Conservation (phyloP, 2,329 filamentous ascomycete species). For the Aspergillus cejpii region DNA sequence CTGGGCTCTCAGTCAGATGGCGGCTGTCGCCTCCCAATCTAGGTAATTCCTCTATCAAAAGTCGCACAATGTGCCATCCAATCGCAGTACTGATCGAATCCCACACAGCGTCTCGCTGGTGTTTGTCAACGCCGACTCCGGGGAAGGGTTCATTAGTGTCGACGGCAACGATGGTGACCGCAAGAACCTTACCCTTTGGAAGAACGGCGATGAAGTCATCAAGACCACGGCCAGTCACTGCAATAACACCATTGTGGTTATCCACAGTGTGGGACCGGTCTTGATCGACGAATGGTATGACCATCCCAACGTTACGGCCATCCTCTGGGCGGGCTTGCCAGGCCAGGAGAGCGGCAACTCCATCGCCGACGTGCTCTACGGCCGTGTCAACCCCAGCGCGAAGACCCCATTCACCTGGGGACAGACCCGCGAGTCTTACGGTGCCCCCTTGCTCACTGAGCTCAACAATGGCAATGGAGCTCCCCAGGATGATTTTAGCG, state of each 20-base stretch:
- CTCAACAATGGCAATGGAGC: conserved; percentile 52
- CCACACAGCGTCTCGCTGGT: conserved; percentile 55
- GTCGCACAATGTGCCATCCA: no score
- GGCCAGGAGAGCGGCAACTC: conserved; percentile 71
- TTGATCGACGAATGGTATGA: conserved; percentile 58
- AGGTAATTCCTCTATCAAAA: conserved; percentile 18
- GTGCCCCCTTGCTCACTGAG: conserved; percentile 50
- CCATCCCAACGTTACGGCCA: conserved; percentile 64
- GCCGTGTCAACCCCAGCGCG: conserved; percentile 55
- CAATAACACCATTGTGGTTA: conserved; percentile 85
- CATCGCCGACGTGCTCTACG: conserved; percentile 67
- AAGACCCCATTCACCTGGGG: conserved; percentile 59
- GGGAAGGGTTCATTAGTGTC: conserved; percentile 78
- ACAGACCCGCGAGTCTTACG: conserved; percentile 48
- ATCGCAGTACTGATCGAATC: neutral
- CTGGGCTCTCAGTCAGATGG: conserved; percentile 48
- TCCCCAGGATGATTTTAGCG: conserved; percentile 55
- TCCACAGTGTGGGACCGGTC: conserved; percentile 78
- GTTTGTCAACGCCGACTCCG: conserved; percentile 80
- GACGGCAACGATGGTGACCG: conserved; percentile 83
- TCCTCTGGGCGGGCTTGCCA: conserved; percentile 68
- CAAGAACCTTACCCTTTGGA: conserved; percentile 88
- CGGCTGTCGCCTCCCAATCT: conserved; percentile 47
- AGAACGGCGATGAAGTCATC: conserved; percentile 71
- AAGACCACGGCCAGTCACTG: conserved; percentile 69